phyloP scores from a whole-genome alignment of 495 filamentous ascomycete genomes.

The Cairneyella variabilis region DNA sequence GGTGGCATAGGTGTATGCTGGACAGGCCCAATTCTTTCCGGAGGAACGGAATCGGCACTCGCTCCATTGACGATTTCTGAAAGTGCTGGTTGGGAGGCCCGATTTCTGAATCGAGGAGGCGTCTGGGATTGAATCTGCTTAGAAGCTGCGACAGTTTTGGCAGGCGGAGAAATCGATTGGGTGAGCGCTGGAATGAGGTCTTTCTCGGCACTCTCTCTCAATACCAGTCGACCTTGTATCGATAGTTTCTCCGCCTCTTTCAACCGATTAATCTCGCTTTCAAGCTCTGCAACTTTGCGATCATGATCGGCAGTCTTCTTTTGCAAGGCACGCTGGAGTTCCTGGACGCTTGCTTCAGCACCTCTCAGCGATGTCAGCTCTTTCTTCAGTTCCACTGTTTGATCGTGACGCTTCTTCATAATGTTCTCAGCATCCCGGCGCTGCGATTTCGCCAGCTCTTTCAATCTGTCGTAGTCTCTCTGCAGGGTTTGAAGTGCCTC shows the following conservation, averaged over 20 bases:
- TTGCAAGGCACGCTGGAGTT: constrained; percentile 8
- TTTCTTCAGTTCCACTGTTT: constrained; percentile 56
- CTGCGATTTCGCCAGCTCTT: constrained; percentile 56
- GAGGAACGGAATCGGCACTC: constrained; percentile 8
- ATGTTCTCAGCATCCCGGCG: constrained; percentile 51
- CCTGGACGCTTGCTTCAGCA: constrained; percentile 17
- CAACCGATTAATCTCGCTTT: constrained; percentile 17
- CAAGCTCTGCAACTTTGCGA: not conserved
- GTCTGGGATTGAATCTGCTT: constrained; percentile 8
- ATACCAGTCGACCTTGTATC: not conserved
- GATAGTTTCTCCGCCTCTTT: not conserved
- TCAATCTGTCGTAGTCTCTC: constrained; percentile 49
- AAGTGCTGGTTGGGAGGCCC: constrained; percentile 11
- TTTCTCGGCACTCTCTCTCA: not conserved
- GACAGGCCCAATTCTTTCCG: constrained; percentile 1
- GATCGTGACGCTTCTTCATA: constrained; percentile 61
- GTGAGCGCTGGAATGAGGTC: constrained; percentile 12
- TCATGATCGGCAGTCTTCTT: constrained; percentile 16
- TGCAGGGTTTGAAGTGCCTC: constrained; percentile 48
- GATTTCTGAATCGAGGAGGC: not conserved
- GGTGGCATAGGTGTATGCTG: constrained; percentile 11
- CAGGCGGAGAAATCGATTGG: constrained; percentile 13
- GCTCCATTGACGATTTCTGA: constrained; percentile 23
- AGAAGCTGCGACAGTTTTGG: constrained; percentile 5
- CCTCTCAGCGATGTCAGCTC: constrained; percentile 49